Evolutionary conservation across 805 yeast species (phyloP), one percentile per base, ranked within the genome.

Genomic region (Teunomyces kruisii): DNA sequence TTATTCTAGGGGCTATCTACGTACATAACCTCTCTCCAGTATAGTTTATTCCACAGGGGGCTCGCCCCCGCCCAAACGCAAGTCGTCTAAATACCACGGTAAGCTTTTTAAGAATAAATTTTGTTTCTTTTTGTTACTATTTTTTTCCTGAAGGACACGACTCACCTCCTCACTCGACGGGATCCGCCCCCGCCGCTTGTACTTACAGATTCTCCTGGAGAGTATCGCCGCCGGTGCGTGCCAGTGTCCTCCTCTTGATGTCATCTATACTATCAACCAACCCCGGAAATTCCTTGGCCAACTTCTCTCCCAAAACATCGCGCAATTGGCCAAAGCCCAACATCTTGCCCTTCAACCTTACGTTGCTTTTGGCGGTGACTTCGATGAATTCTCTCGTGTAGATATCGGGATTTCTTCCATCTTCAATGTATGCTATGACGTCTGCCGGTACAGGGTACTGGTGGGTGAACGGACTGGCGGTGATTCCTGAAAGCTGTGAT

Each of bases 381-480:
- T 94, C 99, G 12, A 92, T 88, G 67, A 94, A 94, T 67, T 94
- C 99, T 61, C 99, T 78, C 0, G 98, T 90, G 65, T 94, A 94
- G 32, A 94, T 90, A 60, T 94, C 98, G 0, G 99, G 98, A 60
- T 94, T 94, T 54, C 99, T 75, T 2, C 99, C 99, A 58, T 89
- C 96, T 59, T 94, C 98, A 31, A 94, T 88, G 59, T 94, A 94
- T 50, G 86, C 84, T 10, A 90, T 71, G n/a, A 91, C 91, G 58
- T 91, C 97, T 31, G 86, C 63, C 1, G 97, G 97, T 3, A 87
- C 75, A 1, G 83, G 72, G 32, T 61, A 64, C 46, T 73, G 65
- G 36, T 54, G 61, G 2, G 68, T 62, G 22, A 57, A 57, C 3
- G 72, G 67, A 43, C 61, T 59, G 17, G 62, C 52, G 14, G 68